These are phyloP conservation scores for Sungouiella thailandica DNA, from an alignment of 805 yeast species.

Conservation along the genomic window DNA sequence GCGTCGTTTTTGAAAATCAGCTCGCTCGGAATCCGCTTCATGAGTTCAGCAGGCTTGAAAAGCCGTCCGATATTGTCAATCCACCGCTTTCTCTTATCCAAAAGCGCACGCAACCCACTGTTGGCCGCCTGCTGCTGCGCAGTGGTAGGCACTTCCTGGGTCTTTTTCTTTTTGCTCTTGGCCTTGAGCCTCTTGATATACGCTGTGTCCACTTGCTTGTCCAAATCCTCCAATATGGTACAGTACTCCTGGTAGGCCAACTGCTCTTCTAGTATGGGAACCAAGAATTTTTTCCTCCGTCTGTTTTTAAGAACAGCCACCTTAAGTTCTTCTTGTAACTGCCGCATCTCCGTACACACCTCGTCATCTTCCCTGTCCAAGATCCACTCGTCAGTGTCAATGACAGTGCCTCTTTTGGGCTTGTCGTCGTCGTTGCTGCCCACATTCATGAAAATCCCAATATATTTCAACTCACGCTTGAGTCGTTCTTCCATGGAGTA, in stretches of 20 bases:
- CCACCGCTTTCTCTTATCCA: constrained; percentile 90
- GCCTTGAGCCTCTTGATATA: constrained; percentile 78
- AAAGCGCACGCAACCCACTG: constrained; percentile 68
- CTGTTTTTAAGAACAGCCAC: constrained; percentile 59
- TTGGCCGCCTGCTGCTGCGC: constrained; percentile 67
- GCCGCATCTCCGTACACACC: constrained; percentile 76
- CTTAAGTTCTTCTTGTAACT: constrained; percentile 62
- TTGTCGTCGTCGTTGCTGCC: constrained; percentile 27
- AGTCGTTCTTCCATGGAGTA: constrained; percentile 80
- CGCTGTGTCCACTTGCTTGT: constrained; percentile 95
- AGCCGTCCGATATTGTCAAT: constrained; percentile 83
- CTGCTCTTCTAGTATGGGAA: constrained; percentile 78
- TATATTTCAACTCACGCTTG: constrained; percentile 80
- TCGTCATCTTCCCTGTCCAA: constrained; percentile 89
- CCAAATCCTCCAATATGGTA: constrained; percentile 86
- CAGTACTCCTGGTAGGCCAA: constrained; percentile 93
- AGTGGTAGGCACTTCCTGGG: constrained; percentile 18
- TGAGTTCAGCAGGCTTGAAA: constrained; percentile 59
- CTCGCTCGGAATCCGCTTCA: constrained; percentile 71
- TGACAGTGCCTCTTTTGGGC: constrained; percentile 21
- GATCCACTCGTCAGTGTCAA: constrained; percentile 68
- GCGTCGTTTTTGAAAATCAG: constrained; percentile 46
- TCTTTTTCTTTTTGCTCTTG: constrained; percentile 61
- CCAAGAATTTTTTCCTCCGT: constrained; percentile 56
- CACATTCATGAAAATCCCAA: constrained; percentile 78